Conservation (phyloP, 1,284 basidiomycete species). For the Macrocystidia cucumis region DNA sequence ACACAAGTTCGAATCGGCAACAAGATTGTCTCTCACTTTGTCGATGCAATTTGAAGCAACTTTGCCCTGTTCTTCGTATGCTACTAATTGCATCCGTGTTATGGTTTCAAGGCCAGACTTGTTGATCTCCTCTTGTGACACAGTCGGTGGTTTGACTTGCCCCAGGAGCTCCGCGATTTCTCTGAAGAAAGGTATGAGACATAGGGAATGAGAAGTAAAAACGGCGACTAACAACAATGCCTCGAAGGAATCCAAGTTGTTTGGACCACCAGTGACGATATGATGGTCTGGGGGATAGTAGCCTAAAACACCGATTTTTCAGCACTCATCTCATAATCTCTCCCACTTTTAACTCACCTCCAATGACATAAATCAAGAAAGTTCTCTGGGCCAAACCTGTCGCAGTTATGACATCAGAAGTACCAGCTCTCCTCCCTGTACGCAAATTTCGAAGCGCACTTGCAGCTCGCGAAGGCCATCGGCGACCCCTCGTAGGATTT, state of each 20-base stretch:
- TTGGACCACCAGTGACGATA: constrained; percentile 67
- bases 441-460: constrained; percentile 49
- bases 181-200: constrained; percentile 26
- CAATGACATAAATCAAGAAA: constrained; percentile 78
- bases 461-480: constrained; percentile 45
- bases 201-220: constrained; percentile 7
- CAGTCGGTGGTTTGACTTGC: constrained; percentile 74
- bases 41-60: constrained; percentile 75
- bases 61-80: constrained; percentile 50
- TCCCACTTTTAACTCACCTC: constrained; percentile 32
- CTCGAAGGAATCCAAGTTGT: constrained; percentile 72
- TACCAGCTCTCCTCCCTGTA: constrained; percentile 26
- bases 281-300: constrained; percentile 85
- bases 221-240: constrained; percentile 50
- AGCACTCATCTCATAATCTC: neutral
- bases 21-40: constrained; percentile 36
- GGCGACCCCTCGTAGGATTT: constrained; percentile 18
- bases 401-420: constrained; percentile 9
- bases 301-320: constrained; percentile 30
- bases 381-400: constrained; percentile 51
- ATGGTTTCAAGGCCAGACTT: constrained; percentile 72
- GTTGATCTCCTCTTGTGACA: constrained; percentile 74
- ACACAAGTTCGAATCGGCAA: constrained; percentile 7
- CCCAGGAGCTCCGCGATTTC: constrained; percentile 74
- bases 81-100: constrained; percentile 41